These are phyloP conservation scores for Phytophthora podocarpi DNA, from an alignment of 352 stramenopile genomes.

Conservation along the genomic window DNA sequence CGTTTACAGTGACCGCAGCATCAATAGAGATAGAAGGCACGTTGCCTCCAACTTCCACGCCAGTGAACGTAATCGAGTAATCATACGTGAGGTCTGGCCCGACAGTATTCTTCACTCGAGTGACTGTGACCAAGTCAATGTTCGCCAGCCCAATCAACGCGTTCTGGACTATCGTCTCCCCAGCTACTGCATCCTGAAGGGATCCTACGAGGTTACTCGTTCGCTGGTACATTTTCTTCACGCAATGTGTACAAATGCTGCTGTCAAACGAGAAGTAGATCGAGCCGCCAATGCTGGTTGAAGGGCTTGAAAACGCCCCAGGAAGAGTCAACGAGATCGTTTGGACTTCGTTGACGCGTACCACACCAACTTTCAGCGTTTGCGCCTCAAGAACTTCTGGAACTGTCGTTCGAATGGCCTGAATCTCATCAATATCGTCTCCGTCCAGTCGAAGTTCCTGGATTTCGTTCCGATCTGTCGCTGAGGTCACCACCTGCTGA, in stretches of 20 bases:
- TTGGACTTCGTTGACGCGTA: slow-evolving; percentile 82
- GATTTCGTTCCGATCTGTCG: slow-evolving; percentile 92
- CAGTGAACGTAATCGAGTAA: slow-evolving; percentile 90
- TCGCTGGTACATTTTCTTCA: slow-evolving; percentile 53
- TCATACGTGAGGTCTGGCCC: slow-evolving; percentile 64
- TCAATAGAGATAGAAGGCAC: slow-evolving; percentile 76
- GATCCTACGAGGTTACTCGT: slow-evolving; percentile 43
- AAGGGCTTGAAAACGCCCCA: slow-evolving; percentile 52
- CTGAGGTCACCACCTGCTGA: slow-evolving; percentile 91
- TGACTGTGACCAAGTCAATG: slow-evolving; percentile 58
- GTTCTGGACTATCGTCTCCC: slow-evolving; percentile 18
- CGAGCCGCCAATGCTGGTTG: slow-evolving; percentile 49
- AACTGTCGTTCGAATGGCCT: slow-evolving; percentile 85
- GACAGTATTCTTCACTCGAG: slow-evolving; percentile 15
- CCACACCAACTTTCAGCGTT: slow-evolving; percentile 76
- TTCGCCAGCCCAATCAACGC: slow-evolving; percentile 55
- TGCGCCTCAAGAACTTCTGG: slow-evolving; percentile 88
- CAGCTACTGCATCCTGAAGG: slow-evolving; percentile 25
- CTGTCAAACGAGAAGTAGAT: slow-evolving; percentile 71
- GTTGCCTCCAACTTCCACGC: slow-evolving; percentile 81
- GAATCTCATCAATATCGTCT: slow-evolving; percentile 92
- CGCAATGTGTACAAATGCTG: slow-evolving; percentile 73
- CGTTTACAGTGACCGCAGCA: slow-evolving; percentile 42
- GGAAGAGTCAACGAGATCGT: slow-evolving; percentile 78
- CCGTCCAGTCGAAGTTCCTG: slow-evolving; percentile 83